Conservation (phyloP, 2,329 filamentous ascomycete species). For the Penicillium polonicum region DNA sequence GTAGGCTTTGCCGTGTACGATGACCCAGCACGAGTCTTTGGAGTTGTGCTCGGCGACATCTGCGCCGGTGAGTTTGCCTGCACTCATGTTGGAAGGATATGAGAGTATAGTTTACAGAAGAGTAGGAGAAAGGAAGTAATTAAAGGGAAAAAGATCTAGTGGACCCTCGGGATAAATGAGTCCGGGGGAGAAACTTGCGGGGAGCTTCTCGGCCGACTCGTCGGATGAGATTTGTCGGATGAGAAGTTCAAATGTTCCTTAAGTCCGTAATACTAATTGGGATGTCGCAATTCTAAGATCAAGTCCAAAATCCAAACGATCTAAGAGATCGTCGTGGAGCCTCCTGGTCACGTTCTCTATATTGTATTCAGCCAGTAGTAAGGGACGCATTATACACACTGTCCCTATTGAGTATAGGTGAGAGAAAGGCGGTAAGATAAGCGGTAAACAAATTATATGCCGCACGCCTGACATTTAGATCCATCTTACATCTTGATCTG, state of each 20-base stretch:
- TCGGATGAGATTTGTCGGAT: neutral
- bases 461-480: too few species aligned
- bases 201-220: slow-evolving; percentile 28
- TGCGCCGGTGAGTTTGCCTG: slow-evolving; percentile 50
- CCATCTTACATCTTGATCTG: too few species aligned
- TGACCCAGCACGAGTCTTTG: slow-evolving; percentile 85
- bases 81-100: slow-evolving; percentile 20
- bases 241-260: neutral
- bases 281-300: neutral
- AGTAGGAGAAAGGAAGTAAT: slow-evolving; percentile 4
- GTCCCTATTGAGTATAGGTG: too few species aligned
- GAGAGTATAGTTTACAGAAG: slow-evolving; percentile 5
- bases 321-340: neutral
- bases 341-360: neutral
- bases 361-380: slow-evolving; percentile 1
- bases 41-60: slow-evolving; percentile 73
- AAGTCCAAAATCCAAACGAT: neutral
- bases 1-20: slow-evolving; percentile 83
- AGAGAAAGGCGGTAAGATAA: too few species aligned
- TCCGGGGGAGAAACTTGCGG: slow-evolving; percentile 27
- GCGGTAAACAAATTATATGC: too few species aligned
- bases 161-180: slow-evolving; percentile 27
- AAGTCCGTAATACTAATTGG: neutral
- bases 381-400: neutral
- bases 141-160: slow-evolving; percentile 2